Base-by-base conservation (phyloP, 352 stramenopile genomes). In the Blastocystis sp. region DNA sequence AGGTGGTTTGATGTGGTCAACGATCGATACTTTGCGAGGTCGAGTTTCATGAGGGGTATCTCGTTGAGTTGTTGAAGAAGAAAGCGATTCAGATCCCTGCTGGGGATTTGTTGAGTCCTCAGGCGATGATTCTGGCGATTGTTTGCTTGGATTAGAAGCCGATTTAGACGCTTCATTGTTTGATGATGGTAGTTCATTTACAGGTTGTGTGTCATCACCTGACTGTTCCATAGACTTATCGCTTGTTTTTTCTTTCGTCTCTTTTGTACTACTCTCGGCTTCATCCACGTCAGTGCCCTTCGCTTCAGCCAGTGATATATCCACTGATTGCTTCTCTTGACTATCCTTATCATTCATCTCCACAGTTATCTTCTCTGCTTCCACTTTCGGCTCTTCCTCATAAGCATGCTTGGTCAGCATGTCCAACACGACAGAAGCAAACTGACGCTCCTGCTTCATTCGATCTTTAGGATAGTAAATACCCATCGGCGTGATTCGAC, bases 381-480 rank as follows among this genome's bases (percentile, higher is more conserved):
- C 34, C 3, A n/a, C 41, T 2, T 73, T n/a, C n/a, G 11, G 11
- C 13, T 16, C 13, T 41, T 73, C 39, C 63, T 73, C 63, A 37
- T 45, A 73, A 26, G 11, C 63, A 16, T 73, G 30, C 30, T 73
- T 73, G 39, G 24, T 45, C 24, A 85, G 13, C 50, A 85, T 43
- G 24, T 68, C 73, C 47, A 85, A 30, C 53, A 85, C 73, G 6
- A 65, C 73, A 16, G 20, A 53, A 13, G 73, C 73, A 26, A 85
- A 85, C 39, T 85, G 73, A 18, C 50, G 45, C 24, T 85, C 73
- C 50, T 85, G 73, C 50, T 45, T 68, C 47, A 68, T 54, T 20
- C 73, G 45, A 43, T 85, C 73, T 37, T 85, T 85, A n/a, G 53
- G 45, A 16, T 66, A 26, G n/a, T 85, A 85, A 9, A 85, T 26